Conservation (phyloP, 1,139 yeast genomes). For the Suhomyces panamericanus region DNA sequence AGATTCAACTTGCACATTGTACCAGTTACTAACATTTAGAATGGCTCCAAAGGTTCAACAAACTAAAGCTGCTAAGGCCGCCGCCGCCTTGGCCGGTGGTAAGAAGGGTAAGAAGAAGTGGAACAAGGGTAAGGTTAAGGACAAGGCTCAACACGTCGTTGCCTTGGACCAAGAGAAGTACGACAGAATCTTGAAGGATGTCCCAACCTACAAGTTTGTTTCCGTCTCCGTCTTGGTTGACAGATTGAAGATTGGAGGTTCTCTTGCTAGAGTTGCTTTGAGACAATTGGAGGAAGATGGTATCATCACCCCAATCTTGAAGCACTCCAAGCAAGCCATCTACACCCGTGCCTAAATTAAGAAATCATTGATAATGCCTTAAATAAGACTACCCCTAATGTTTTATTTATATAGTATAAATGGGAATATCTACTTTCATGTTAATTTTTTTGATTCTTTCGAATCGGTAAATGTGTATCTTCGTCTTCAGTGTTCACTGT, state of each 20-base stretch:
- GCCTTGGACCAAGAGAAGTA: conserved; percentile 96
- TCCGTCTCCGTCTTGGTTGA: conserved; percentile 98
- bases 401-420: conserved; percentile 11
- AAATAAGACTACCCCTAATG: conserved; percentile 9
- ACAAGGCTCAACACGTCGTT: conserved; percentile 98
- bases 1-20: not conserved
- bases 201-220: conserved; percentile 97
- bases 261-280: conserved; percentile 97
- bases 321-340: conserved; percentile 96
- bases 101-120: conserved; percentile 99
- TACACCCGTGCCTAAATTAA: conserved; percentile 55
- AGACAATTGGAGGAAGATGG: conserved; percentile 95
- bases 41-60: conserved; percentile 99
- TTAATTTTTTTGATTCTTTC: not conserved
- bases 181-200: conserved; percentile 99
- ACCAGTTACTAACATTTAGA: conserved; percentile 44
- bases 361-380: conserved; percentile 8
- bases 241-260: conserved; percentile 99
- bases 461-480: too few relatives aligned
- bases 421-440: conserved; percentile 9
- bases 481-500: too few relatives aligned
- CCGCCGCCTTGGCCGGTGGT: conserved; percentile 99
- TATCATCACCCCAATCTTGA: conserved; percentile 89
- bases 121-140: conserved; percentile 99
- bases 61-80: conserved; percentile 99